These are phyloP conservation scores for Dendrocalamus sinicus DNA, from an alignment of 176 grass and related monocot species.

Conservation along the genomic window DNA sequence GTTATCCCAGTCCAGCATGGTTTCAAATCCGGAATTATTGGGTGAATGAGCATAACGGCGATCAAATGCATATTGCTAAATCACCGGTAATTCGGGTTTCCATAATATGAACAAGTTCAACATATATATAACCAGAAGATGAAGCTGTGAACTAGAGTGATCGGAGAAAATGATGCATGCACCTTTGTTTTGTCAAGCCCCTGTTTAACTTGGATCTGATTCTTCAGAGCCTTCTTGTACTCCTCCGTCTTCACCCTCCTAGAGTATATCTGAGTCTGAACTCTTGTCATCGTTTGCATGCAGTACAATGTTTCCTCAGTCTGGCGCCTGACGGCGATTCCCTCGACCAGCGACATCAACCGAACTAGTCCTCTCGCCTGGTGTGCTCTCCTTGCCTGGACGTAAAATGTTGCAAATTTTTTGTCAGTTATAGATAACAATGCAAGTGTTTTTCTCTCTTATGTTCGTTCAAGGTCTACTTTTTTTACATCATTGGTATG, in stretches of 20 bases:
- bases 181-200: constrained; percentile 69
- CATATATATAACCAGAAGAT: neutral
- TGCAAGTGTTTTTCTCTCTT: neutral
- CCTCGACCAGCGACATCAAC: constrained; percentile 64
- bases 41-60: neutral
- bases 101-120: neutral
- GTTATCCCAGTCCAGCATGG: neutral
- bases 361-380: constrained; percentile 51
- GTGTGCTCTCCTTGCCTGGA: constrained; percentile 57
- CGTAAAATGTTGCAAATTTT: neutral
- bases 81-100: neutral
- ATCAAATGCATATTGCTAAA: neutral
- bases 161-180: neutral
- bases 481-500: neutral
- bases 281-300: constrained; percentile 71
- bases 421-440: neutral
- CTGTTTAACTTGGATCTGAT: constrained; percentile 59
- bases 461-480: neutral
- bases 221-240: constrained; percentile 70
- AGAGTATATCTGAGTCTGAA: constrained; percentile 71
- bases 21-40: neutral
- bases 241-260: constrained; percentile 75
- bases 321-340: constrained; percentile 63
- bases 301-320: constrained; percentile 56
- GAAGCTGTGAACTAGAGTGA: neutral